These are phyloP conservation scores for Daldinia loculata DNA, from an alignment of 495 filamentous ascomycete genomes.

Conservation along the genomic window DNA sequence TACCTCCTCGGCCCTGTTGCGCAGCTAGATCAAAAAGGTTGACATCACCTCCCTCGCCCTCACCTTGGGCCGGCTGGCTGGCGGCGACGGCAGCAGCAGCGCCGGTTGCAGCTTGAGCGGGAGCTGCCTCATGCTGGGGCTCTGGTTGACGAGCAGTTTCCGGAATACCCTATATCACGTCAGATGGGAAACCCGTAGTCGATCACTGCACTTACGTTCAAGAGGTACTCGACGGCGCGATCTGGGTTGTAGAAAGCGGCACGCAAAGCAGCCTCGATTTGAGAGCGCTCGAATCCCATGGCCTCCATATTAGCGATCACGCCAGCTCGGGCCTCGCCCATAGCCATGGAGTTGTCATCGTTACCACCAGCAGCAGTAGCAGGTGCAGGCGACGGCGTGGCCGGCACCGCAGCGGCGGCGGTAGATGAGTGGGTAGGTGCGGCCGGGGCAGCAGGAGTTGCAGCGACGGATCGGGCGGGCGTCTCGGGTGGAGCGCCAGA, in stretches of 20 bases:
- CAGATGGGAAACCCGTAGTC: neutral
- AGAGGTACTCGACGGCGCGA: slow-evolving; percentile 93
- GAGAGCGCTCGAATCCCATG: slow-evolving; percentile 89
- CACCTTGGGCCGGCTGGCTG: slow-evolving; percentile 51
- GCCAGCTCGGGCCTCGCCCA: slow-evolving; percentile 80
- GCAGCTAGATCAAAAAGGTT: slow-evolving; percentile 97
- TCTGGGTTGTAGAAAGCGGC: slow-evolving; percentile 97
- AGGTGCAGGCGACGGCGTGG: slow-evolving; percentile 67
- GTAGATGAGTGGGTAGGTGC: slow-evolving; percentile 60
- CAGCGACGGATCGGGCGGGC: slow-evolving; percentile 70
- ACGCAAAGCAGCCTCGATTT: slow-evolving; percentile 92
- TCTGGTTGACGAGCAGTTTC: slow-evolving; percentile 71
- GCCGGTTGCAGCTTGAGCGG: slow-evolving; percentile 53
- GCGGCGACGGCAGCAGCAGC: slow-evolving; percentile 50
- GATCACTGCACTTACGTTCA: slow-evolving; percentile 69
- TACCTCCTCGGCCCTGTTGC: slow-evolving; percentile 68
- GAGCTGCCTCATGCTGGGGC: slow-evolving; percentile 41
- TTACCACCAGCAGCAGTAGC: slow-evolving; percentile 45
- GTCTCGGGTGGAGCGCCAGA: slow-evolving; percentile 68
- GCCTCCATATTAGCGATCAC: slow-evolving; percentile 96
- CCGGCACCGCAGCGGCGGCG: slow-evolving; percentile 70
- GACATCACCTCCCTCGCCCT: slow-evolving; percentile 75
- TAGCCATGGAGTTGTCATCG: slow-evolving; percentile 78
- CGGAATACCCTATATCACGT: slow-evolving; percentile 80
- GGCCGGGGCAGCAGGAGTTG: slow-evolving; percentile 68